Conservation (phyloP, 352 stramenopile genomes). For the Globisporangium abappressorium region DNA sequence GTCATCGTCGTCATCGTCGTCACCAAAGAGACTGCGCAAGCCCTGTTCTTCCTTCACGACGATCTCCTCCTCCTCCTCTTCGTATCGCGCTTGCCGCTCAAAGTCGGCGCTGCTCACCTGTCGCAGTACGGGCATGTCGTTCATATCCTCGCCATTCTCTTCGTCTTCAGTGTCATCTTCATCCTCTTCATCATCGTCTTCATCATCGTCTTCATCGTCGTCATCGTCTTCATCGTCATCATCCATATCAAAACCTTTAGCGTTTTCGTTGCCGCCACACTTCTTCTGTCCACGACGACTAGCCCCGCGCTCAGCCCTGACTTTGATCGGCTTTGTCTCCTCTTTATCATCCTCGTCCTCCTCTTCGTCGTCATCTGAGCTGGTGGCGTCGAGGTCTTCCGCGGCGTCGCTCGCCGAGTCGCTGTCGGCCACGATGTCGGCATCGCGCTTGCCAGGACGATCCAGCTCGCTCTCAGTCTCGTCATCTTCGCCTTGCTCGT, state of each 20-base stretch:
- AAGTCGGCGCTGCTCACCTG: constrained; percentile 15
- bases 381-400: constrained; percentile 12
- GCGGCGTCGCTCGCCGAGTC: constrained; percentile 18
- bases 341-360: constrained; percentile 9
- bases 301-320: not conserved
- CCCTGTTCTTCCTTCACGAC: constrained; percentile 13
- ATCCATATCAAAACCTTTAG: not conserved
- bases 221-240: constrained; percentile 15
- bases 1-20: constrained; percentile 3
- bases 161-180: constrained; percentile 13
- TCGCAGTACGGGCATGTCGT: not conserved
- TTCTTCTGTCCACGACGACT: not conserved
- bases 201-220: not conserved
- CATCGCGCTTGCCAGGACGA: not conserved
- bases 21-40: constrained; percentile 8
- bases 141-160: constrained; percentile 7
- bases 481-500: constrained; percentile 10
- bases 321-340: not conserved
- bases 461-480: constrained; percentile 30
- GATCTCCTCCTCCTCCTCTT: constrained; percentile 17
- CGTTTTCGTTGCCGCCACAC: not conserved
- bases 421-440: constrained; percentile 9
- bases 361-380: constrained; percentile 12
- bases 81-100: constrained; percentile 9
- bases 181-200: constrained; percentile 4